Evolutionary conservation across 805 yeast species (phyloP).

Genomic region (Lachancea nothofagi): DNA sequence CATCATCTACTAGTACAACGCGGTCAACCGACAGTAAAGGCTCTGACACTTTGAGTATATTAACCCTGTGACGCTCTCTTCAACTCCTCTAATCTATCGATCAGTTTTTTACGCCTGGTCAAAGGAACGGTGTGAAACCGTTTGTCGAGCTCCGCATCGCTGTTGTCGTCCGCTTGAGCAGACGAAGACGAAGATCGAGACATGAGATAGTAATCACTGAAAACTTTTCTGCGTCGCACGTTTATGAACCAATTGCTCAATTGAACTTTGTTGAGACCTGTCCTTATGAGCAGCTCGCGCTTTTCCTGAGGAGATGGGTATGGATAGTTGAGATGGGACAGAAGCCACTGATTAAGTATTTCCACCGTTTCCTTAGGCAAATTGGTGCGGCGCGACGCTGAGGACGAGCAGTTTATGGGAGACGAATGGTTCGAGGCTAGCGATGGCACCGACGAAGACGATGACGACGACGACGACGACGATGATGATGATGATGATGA

Average conservation of each 20-base stretch:
- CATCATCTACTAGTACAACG: constrained; percentile 4
- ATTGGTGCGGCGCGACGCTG: constrained; percentile 37
- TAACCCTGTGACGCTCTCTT: constrained; percentile 19
- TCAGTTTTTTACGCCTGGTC: constrained; percentile 31
- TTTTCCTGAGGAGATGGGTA: constrained; percentile 81
- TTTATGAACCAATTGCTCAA: constrained; percentile 84
- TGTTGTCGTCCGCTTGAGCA: constrained; percentile 15
- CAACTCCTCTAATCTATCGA: constrained; percentile 32
- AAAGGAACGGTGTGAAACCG: constrained; percentile 25
- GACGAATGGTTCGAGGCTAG: background rate
- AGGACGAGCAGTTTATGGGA: background rate
- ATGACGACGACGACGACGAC: background rate
- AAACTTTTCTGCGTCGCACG: constrained; percentile 71
- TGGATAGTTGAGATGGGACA: constrained; percentile 70
- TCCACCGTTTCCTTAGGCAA: constrained; percentile 74
- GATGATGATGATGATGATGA: background rate
- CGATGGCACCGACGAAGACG: background rate
- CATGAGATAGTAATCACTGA: constrained; percentile 28
- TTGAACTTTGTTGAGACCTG: constrained; percentile 78
- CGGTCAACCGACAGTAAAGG: too few species aligned
- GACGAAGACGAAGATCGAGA: constrained; percentile 8
- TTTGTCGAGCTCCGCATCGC: constrained; percentile 20
- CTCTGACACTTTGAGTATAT: too few species aligned
- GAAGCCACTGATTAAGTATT: constrained; percentile 66
- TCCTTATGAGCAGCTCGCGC: constrained; percentile 56